These are phyloP conservation scores for Cetraspora pellucida DNA, from an alignment of 192 early-diverging fungal genomes.

Conservation along the genomic window DNA sequence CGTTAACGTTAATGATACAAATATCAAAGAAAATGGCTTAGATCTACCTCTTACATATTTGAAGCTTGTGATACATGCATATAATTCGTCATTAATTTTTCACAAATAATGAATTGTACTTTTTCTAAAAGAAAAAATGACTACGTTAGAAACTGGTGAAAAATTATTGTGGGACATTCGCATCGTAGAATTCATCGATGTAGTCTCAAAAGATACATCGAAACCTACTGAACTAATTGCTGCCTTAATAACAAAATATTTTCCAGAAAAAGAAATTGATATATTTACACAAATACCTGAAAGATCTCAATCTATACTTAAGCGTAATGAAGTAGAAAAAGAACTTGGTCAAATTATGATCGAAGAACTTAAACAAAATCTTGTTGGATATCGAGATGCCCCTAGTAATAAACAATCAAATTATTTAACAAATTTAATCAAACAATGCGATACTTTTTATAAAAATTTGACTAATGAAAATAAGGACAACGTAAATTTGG, in stretches of 20 bases:
- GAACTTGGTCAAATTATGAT: background rate
- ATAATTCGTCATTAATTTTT: too few relatives aligned
- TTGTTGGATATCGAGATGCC: background rate
- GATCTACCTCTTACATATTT: too few relatives aligned
- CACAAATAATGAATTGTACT: too few relatives aligned
- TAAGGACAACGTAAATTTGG: background rate
- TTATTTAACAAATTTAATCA: background rate
- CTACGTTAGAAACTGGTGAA: too few relatives aligned
- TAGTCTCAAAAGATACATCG: background rate
- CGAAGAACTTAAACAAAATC: background rate
- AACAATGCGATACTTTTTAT: background rate
- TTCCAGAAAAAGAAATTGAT: background rate
- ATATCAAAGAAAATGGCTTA: too few relatives aligned
- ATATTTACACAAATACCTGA: background rate
- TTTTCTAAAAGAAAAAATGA: too few relatives aligned
- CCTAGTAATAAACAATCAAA: background rate
- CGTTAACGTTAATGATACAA: too few relatives aligned
- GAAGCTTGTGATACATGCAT: too few relatives aligned
- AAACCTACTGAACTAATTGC: background rate
- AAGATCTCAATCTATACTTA: background rate
- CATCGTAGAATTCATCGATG: background rate
- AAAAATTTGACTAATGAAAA: background rate
- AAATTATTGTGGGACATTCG: background rate
- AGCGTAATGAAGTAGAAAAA: background rate
- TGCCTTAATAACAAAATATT: background rate